Conservation (phyloP, 2,329 filamentous ascomycete species). For the Cladophialophora exuberans region DNA sequence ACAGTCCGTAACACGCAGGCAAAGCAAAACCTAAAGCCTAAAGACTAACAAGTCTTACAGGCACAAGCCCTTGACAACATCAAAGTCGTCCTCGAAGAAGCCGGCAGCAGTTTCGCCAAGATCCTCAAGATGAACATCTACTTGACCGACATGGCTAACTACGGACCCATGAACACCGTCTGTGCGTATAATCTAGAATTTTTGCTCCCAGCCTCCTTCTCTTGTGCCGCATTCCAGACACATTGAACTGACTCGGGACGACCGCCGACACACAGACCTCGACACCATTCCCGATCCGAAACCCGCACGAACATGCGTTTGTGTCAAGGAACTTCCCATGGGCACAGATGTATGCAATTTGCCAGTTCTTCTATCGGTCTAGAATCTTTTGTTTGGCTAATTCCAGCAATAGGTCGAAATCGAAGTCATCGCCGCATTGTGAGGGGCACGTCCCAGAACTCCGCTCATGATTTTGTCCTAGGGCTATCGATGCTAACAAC, state of each 20-base stretch:
- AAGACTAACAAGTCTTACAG: constrained; percentile 2
- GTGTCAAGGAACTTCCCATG: constrained; percentile 33
- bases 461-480: neutral
- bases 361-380: neutral
- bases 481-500: neutral
- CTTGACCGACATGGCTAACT: constrained; percentile 67
- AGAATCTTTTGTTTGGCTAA: too few species aligned
- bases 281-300: constrained; percentile 33
- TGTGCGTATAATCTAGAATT: too few species aligned
- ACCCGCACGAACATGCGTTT: constrained; percentile 33
- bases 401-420: constrained; percentile 30
- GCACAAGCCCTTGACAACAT: constrained; percentile 52
- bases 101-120: constrained; percentile 62
- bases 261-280: constrained; percentile 21
- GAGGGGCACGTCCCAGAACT: constrained; percentile 23
- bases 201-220: neutral
- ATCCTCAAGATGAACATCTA: constrained; percentile 68
- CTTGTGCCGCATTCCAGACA: constrained; percentile 23
- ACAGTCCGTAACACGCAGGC: constrained; percentile 27
- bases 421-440: constrained; percentile 33
- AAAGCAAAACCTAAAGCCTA: neutral
- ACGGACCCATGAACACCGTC: constrained; percentile 78
- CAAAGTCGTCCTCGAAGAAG: constrained; percentile 61
- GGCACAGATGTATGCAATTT: constrained; percentile 31
- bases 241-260: too few species aligned